Evolutionary conservation across 306 rosid species (phyloP), one percentile per base, ranked within the genome.

Genomic region (Rubus parviflorus): DNA sequence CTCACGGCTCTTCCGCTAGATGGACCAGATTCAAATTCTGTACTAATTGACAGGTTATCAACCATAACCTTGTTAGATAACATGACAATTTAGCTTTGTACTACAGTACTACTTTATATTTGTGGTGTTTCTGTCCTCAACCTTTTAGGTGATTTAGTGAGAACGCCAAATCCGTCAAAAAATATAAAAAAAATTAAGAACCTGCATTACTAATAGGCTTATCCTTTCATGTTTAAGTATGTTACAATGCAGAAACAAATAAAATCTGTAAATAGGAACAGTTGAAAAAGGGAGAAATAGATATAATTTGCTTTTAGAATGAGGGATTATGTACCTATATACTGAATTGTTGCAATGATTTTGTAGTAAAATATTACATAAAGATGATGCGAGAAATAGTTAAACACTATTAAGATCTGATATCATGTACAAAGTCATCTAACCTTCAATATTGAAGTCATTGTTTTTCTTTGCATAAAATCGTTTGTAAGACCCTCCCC

Each of bases 1-100:
- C 30, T 81, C 92, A 0, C 86, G 97, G 86, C 97, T 92, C 80
- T 95, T 95, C 81, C 91, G 90, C 56, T 90, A 86, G 82, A 82
- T 80, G 69, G 79, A 46, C 49, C 72, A 64, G 74, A 56, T 78
- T 73, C 78, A 61, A 9, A 48, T 47, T 35, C 51, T 64, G 77
- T 46, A 7, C 75, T 65, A 45, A 5, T 37, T 62, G 47, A 64
- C 74, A 69, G 83, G 79, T 74, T 67, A 41, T 40, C 2, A 37
- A 20, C 3, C 30, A 23, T 46, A 57, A 8, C 37, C 57, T 77
- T 72, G 70, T 77, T 72, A 20, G 45, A 60, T 41, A 38, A 19
- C 4, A 19, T 35, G 30, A 56, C 10, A 57, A 16, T 48, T 40
- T 30, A 30, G 35, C 35, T 30, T 30, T 30, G 35, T 30, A 30